Percentiles rank a stretch among this genome's conserved stretches.
Conservation (phyloP, 495 filamentous ascomycete species). For the Lindgomyces ingoldianus region DNA sequence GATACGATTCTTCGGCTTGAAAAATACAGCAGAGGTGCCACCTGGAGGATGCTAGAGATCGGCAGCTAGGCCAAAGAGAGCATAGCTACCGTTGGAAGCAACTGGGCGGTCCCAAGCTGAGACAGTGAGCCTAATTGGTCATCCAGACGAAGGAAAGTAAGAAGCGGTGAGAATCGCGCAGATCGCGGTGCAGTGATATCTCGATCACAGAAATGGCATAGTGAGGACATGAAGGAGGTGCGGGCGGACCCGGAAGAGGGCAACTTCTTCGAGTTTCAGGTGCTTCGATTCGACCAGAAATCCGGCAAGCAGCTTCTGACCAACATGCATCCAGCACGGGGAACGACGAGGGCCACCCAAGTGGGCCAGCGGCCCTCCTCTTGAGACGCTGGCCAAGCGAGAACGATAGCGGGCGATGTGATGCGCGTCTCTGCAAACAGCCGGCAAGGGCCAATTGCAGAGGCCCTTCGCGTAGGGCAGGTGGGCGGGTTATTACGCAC, state of each 20-base stretch:
- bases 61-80: slow-evolving; percentile 16
- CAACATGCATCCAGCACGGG: not conserved
- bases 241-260: slow-evolving; percentile 20
- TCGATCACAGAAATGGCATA: slow-evolving; percentile 3
- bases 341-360: slow-evolving; percentile 23
- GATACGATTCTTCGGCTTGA: not conserved
- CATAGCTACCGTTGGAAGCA: slow-evolving; percentile 26
- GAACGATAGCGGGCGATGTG: not conserved
- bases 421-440: slow-evolving; percentile 17
- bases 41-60: not conserved
- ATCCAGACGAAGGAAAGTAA: not conserved
- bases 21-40: slow-evolving; percentile 1
- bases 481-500: slow-evolving; percentile 10
- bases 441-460: slow-evolving; percentile 20
- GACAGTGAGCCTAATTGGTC: slow-evolving; percentile 5
- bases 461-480: slow-evolving; percentile 7
- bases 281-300: slow-evolving; percentile 28
- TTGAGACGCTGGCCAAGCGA: slow-evolving; percentile 17
- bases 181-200: not conserved
- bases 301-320: slow-evolving; percentile 1
- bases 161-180: slow-evolving; percentile 30
- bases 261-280: slow-evolving; percentile 25
- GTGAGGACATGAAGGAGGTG: not conserved
- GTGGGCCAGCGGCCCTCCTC: not conserved
- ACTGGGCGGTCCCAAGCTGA: slow-evolving; percentile 1